Base-by-base conservation (phyloP, 805 yeast genomes). In the Grigorovia yakushimaensis region DNA sequence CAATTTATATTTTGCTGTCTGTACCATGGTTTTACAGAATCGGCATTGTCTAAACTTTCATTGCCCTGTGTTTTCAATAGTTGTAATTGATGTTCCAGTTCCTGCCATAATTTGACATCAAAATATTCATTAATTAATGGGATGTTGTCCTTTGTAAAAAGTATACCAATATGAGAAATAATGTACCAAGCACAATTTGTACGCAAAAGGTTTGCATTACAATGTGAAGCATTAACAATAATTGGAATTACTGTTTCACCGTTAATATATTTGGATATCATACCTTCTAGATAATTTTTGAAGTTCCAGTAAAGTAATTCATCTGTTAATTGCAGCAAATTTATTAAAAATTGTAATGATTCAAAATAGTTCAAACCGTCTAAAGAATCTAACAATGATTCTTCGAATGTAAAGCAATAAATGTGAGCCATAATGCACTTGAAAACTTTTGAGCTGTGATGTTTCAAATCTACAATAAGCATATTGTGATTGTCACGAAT, bases 181-280 rank as follows among this genome's bases (percentile, higher is more conserved):
- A 86, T 69, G 54, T 76, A 84, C 81, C 87, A 81, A 22, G 81
- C 66, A 58, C 95, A 78, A 46, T 77, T 74, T 44, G 72, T 70
- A 50, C 78, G 70, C 36, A 88, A 61, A 52, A 81, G 76, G 11
- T 64, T 60, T 6, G 88, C 84, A 19, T 73, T 62, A 42, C 73
- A 65, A 18, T 65, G 55, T 42, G 72, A 72, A 0, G 94, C 73
- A 55, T 80, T 80, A 11, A 72, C 65, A 13, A 85, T 57, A 13
- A 88, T 57, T 0, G 72, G 49, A 11, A 78, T 65, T 1, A 82
- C 86, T 55, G 84, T 84, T 18, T 82, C 84, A 10, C 78, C 64
- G 20, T 61, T 64, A 18, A 82, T 73, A 41, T 76, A 75, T 50
- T 77, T 81, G 48, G 77, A 74, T 18, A 84, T 63, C 39, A 73